phyloP scores from a whole-genome alignment of 768 basidiomycete genomes.

The Boletus speciosus region DNA sequence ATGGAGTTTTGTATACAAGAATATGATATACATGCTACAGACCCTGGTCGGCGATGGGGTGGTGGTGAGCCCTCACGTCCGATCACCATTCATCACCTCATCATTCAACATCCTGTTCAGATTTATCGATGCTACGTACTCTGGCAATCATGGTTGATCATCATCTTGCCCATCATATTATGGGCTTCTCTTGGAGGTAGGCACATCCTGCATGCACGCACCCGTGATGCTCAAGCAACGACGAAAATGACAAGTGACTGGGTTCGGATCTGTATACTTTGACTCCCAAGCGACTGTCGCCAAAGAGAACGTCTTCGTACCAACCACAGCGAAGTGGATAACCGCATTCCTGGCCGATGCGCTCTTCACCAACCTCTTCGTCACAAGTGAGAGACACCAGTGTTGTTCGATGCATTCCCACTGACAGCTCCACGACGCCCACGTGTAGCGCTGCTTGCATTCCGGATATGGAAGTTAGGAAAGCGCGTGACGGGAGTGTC shows the following conservation, averaged over 20 bases:
- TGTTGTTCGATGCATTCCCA: neutral
- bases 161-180: conserved; percentile 15
- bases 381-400: conserved; percentile 11
- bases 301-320: conserved; percentile 15
- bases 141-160: conserved; percentile 22
- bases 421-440: neutral
- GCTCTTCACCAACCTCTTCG: conserved; percentile 19
- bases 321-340: conserved; percentile 19
- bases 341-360: conserved; percentile 21
- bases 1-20: conserved; percentile 29
- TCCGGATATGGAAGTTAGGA: conserved; percentile 24
- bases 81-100: neutral
- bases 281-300: conserved; percentile 7
- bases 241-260: conserved; percentile 7
- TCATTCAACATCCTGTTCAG: conserved; percentile 1
- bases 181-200: conserved; percentile 13
- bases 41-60: conserved; percentile 26
- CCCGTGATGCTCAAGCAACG: neutral
- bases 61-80: conserved; percentile 9
- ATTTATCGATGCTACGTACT: conserved; percentile 29
- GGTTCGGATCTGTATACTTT: conserved; percentile 15
- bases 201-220: too few species aligned
- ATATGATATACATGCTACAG: conserved; percentile 16
- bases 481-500: neutral
- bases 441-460: conserved; percentile 19